These are phyloP conservation scores for Tetrapisispora taiwanensis DNA, from an alignment of 805 yeast species.

Conservation along the genomic window DNA sequence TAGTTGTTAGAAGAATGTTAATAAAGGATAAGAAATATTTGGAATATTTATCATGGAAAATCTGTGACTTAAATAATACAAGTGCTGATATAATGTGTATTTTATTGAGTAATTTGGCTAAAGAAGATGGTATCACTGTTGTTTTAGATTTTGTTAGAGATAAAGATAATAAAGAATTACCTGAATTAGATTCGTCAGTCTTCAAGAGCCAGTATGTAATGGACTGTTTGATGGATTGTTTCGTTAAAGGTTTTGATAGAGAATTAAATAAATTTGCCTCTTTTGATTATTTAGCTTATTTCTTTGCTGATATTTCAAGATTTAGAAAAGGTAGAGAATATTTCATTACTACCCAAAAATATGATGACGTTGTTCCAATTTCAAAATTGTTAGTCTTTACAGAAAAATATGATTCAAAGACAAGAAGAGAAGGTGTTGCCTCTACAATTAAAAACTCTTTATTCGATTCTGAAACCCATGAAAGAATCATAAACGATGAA, in stretches of 20 bases:
- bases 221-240: slow-evolving; percentile 80
- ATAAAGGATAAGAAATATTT: slow-evolving; percentile 53
- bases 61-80: slow-evolving; percentile 46
- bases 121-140: slow-evolving; percentile 51
- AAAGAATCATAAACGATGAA: slow-evolving; percentile 46
- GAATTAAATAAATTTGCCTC: slow-evolving; percentile 60
- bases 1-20: slow-evolving; percentile 49
- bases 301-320: slow-evolving; percentile 84
- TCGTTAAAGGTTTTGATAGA: slow-evolving; percentile 74
- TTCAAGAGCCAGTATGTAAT: slow-evolving; percentile 53
- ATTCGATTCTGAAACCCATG: slow-evolving; percentile 68
- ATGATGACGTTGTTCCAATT: slow-evolving; percentile 69
- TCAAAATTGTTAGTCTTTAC: slow-evolving; percentile 78
- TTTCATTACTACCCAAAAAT: slow-evolving; percentile 59
- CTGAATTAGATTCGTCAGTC: slow-evolving; percentile 34
- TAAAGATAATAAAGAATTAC: slow-evolving; percentile 12
- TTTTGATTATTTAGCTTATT: slow-evolving; percentile 75
- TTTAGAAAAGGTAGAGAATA: slow-evolving; percentile 64
- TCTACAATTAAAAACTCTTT: slow-evolving; percentile 84
- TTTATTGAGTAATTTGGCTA: slow-evolving; percentile 75
- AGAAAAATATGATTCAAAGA: slow-evolving; percentile 63
- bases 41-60: slow-evolving; percentile 38
- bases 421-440: slow-evolving; percentile 86
- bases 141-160: slow-evolving; percentile 34
- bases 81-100: slow-evolving; percentile 79